A percentile compares a stretch with the other conserved stretches of the same genome.
Conservation (phyloP, 2,329 filamentous ascomycete species). For the Plectosphaerella plurivora region DNA sequence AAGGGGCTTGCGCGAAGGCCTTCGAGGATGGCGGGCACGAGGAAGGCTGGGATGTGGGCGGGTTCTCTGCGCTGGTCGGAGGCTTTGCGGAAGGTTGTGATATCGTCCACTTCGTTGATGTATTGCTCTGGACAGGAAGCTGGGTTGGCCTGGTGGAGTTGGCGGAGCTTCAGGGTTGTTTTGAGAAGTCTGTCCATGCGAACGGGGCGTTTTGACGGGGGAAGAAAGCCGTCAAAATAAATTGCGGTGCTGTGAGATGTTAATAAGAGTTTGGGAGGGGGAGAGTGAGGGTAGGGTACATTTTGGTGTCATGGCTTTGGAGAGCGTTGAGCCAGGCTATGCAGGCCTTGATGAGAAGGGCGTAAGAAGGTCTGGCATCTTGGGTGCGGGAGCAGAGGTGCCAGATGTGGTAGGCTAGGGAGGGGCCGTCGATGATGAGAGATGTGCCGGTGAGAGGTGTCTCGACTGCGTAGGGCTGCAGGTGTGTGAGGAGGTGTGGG, state of each 20-base stretch:
- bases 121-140: slow-evolving; percentile 19
- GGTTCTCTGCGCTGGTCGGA: slow-evolving; percentile 21
- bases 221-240: slow-evolving; percentile 83
- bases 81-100: slow-evolving; percentile 16
- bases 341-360: slow-evolving; percentile 54
- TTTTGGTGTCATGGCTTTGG: slow-evolving; percentile 44
- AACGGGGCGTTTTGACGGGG: slow-evolving; percentile 57
- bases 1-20: slow-evolving; percentile 49
- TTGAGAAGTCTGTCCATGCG: slow-evolving; percentile 57
- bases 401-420: slow-evolving; percentile 70
- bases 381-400: slow-evolving; percentile 47
- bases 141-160: slow-evolving; percentile 31
- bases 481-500: slow-evolving; percentile 45
- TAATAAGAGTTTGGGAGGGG: neutral
- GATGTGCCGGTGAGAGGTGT: slow-evolving; percentile 33
- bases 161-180: slow-evolving; percentile 50
- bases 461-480: slow-evolving; percentile 46
- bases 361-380: slow-evolving; percentile 57
- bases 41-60: slow-evolving; percentile 55
- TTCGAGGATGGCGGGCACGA: slow-evolving; percentile 75
- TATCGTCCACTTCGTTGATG: slow-evolving; percentile 5
- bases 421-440: slow-evolving; percentile 71
- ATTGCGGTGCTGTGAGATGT: slow-evolving; percentile 53
- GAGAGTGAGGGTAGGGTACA: slow-evolving; percentile 44
- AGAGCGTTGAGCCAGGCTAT: slow-evolving; percentile 61